Base-by-base conservation (phyloP, 257 asterid species). In the Solanum verrucosum region DNA sequence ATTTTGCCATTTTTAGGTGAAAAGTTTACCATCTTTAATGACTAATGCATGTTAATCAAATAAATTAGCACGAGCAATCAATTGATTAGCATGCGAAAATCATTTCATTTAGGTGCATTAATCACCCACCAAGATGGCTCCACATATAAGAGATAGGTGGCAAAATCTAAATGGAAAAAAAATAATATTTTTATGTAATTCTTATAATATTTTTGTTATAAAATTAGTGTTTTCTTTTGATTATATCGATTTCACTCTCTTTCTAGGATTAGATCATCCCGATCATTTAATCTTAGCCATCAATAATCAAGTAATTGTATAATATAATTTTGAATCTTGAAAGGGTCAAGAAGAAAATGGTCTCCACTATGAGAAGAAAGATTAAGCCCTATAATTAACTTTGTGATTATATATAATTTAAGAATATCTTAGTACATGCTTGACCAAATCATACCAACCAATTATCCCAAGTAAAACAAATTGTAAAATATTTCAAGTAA, bases 321-420 rank as follows among this genome's bases (percentile, higher is more conserved):
- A 46, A 46, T 38, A 87, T 75, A 9, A 8, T 13, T 83, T 72
- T 37, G 49, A 33, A 85, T 44, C 37, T 87, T 78, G 91, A 68
- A 88, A 87, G 33, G 49, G 90, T 88, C 90, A 73, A 87, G 89
- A 73, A 88, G 88, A 85, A 86, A 88, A 87, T 86, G 92, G 90
- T 89, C 92, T 90, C 94, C 89, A 15, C 87, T 33, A 15, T 37
- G 60, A 52, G 33, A 63, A 34, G 78, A 87, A 68, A 56, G 27
- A 29, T 21, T 68, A 15, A 63, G 25, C 4, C 35, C 31, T 2
- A 29, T 84, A 59, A 78, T 82, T 35, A 82, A n/a, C 86, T 89
- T 60, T 85, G 75, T 63, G 73, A 87, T 89, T 77, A 77, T 49
- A 77, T 49, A 88, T 67, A 75, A 88, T 42, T 77, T 84, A 63